Conservation (phyloP, 208 protist species). For the Strigomonas culicis region DNA sequence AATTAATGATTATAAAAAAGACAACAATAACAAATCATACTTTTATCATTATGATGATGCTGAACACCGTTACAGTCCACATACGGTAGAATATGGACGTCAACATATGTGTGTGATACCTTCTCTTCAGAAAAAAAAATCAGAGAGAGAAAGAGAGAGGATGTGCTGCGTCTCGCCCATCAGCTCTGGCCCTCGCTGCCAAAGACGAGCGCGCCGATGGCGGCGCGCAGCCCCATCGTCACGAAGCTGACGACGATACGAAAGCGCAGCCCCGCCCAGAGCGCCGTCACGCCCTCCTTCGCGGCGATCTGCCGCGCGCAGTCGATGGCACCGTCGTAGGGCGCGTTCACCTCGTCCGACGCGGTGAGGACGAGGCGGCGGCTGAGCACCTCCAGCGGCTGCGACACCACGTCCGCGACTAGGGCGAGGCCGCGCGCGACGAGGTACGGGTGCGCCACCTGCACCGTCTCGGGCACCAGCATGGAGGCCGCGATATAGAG, state of each 20-base stretch:
- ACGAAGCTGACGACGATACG: constrained; percentile 31
- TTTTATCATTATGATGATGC: neutral
- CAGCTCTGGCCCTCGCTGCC: neutral
- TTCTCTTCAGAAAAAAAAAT: constrained; percentile 1
- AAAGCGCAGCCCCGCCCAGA: constrained; percentile 65
- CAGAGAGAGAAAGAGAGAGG: neutral
- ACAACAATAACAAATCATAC: neutral
- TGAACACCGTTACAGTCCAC: too few species aligned
- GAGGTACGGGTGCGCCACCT: constrained; percentile 43
- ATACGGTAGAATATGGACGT: too few species aligned
- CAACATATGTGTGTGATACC: neutral
- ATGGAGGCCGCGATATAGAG: constrained; percentile 43
- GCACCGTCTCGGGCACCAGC: constrained; percentile 26
- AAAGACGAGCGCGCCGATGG: constrained; percentile 12
- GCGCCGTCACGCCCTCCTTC: constrained; percentile 62
- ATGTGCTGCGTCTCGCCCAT: too few species aligned
- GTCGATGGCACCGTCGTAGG: constrained; percentile 36
- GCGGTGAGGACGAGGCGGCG: constrained; percentile 73
- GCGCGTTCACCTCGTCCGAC: constrained; percentile 23
- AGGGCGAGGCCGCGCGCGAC: constrained; percentile 52
- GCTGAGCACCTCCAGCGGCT: constrained; percentile 79
- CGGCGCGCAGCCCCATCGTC: constrained; percentile 21
- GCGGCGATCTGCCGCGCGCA: constrained; percentile 39
- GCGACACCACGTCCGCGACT: constrained; percentile 51
- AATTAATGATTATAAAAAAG: too few species aligned